Conservation (phyloP, 495 filamentous ascomycete species). For the Penicillium egyptiacum region DNA sequence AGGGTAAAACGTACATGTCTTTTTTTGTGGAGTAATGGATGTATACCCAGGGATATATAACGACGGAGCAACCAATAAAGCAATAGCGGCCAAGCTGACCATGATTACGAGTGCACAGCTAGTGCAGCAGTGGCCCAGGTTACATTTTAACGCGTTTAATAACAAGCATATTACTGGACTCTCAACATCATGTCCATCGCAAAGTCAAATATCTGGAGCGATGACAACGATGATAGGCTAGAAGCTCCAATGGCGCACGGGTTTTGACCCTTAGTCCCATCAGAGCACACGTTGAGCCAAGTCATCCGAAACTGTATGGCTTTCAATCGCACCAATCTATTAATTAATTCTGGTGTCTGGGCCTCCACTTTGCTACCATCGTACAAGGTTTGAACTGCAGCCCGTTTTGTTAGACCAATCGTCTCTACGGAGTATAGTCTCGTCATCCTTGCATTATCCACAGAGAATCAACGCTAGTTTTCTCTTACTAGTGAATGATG, state of each 20-base stretch:
- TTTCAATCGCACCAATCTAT: conserved; percentile 18
- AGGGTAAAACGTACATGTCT: not conserved
- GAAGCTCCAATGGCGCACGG: conserved; percentile 8
- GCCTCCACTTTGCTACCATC: conserved; percentile 13
- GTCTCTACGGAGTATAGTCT: conserved; percentile 17
- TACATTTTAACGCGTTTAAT: not conserved
- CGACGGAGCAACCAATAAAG: not conserved
- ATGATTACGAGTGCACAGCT: not conserved
- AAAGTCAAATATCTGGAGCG: conserved; percentile 5
- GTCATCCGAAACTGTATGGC: conserved; percentile 7
- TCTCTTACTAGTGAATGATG: not conserved
- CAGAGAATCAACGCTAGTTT: not conserved
- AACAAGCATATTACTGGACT: not conserved
- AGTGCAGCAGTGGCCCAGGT: not conserved
- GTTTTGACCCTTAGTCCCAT: conserved; percentile 4
- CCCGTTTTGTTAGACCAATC: conserved; percentile 25
- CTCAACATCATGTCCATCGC: not conserved
- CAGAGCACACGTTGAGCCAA: conserved; percentile 8
- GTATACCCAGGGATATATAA: not conserved
- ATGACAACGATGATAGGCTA: conserved; percentile 13
- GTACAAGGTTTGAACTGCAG: conserved; percentile 9
- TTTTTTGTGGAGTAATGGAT: not conserved
- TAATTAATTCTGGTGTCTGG: conserved; percentile 2
- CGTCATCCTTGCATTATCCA: conserved; percentile 30
- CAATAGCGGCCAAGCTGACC: not conserved